Evolutionary conservation across 768 basidiomycete species (phyloP).

Genomic region (Udeniomyces megalosporus): DNA sequence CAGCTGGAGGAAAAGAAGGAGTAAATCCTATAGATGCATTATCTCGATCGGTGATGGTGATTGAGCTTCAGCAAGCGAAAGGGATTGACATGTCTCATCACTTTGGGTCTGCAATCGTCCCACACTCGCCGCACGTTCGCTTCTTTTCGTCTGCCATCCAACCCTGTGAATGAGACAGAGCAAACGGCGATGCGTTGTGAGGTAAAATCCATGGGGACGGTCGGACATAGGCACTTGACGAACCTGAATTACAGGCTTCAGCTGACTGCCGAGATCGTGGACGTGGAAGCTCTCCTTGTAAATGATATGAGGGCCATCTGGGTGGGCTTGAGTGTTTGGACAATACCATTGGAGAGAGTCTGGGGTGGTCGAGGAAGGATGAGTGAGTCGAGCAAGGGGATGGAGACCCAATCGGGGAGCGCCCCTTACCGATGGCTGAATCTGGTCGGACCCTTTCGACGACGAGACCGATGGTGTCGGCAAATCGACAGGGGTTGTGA

Average conservation of each 20-base stretch:
- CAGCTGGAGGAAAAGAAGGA: too few relatives aligned
- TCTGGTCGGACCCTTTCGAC: constrained; percentile 69
- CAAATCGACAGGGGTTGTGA: constrained; percentile 84
- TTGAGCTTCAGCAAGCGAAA: too few relatives aligned
- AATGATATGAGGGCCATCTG: constrained; percentile 48
- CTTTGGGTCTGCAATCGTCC: constrained; percentile 44
- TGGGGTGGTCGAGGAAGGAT: constrained; percentile 25
- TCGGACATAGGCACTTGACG: not conserved
- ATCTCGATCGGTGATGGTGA: too few relatives aligned
- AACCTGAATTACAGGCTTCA: constrained; percentile 65
- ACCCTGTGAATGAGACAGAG: constrained; percentile 28
- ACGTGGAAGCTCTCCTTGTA: constrained; percentile 74
- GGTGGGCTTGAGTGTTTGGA: constrained; percentile 40
- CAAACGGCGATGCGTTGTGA: not conserved
- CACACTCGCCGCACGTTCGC: constrained; percentile 58
- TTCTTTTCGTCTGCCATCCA: constrained; percentile 56
- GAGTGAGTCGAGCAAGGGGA: not conserved
- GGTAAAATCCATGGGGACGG: not conserved
- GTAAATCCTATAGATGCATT: too few relatives aligned
- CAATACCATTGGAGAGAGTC: constrained; percentile 92
- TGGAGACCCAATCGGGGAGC: not conserved
- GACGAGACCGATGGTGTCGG: constrained; percentile 79
- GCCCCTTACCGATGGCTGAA: constrained; percentile 54
- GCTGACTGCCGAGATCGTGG: constrained; percentile 77
- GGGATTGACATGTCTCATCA: too few relatives aligned